Base-by-base conservation (phyloP, 805 yeast species). In the Yarrowia sp. region DNA sequence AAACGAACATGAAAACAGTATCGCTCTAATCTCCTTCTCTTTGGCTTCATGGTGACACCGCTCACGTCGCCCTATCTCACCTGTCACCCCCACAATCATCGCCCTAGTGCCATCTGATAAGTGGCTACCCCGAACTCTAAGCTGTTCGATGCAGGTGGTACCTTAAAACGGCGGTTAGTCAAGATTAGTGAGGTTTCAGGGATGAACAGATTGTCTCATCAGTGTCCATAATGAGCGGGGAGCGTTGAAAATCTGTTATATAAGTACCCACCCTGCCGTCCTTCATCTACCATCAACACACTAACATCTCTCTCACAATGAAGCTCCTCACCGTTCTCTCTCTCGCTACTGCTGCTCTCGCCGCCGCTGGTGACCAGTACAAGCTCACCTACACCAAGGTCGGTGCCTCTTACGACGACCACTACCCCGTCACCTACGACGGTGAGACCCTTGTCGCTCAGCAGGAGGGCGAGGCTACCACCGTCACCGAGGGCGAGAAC, bases 151-250 rank as follows among this genome's bases (percentile, higher is more conserved):
- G 52, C 52, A 48, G 36, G 52, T 48, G 36, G 52, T 48, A 48
- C 52, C 52, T 48, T 11, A 12, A 11, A 48, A 48, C 12, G 52
- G n/a, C n/a, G 35, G 35, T 22, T 48, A 48, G 9, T 22, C 22
- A 48, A 11, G 35, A 48, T 48, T 11, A 48, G 52, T 48, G 52
- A 48, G 52, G 52, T 48, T 48, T 48, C 52, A 48, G 52, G 10
- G 10, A 48, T 12, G 45, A 7, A 38, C 12, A 5, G 12, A 8
- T 22, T 22, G 35, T 22, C 52, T 22, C 52, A 22, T 26, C 26
- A 3, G 16, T 45, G 14, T 45, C 48, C 48, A 45, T 5, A 45
- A 16, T 9, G 11, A n/a, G 46, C n/a, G 16, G 11, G 16, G 11
- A n/a, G 46, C 40, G 40, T 11, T 38, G 12, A 38, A 38, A 5